phyloP scores from a whole-genome alignment of 345 rosid species.

The Kernera saxatilis region DNA sequence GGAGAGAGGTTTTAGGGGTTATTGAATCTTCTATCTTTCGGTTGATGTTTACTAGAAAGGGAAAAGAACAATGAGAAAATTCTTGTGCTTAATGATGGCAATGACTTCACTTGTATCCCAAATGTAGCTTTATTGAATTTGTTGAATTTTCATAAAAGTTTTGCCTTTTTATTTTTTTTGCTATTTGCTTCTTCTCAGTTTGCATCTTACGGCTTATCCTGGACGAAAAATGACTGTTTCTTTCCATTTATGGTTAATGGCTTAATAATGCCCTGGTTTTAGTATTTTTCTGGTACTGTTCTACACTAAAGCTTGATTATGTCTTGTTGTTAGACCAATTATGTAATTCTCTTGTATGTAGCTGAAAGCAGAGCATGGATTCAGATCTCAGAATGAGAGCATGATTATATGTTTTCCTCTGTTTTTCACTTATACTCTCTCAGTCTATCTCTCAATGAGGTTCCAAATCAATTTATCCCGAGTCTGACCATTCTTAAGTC shows the following conservation, averaged over 20 bases:
- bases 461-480: background rate
- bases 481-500: background rate
- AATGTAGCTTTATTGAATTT: constrained; percentile 13
- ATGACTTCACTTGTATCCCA: background rate
- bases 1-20: constrained; percentile 8
- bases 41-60: background rate
- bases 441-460: background rate
- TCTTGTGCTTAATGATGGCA: constrained; percentile 10
- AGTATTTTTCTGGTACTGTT: background rate
- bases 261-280: background rate
- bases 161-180: background rate
- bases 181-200: background rate
- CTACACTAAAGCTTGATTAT: background rate
- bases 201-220: background rate
- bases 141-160: background rate
- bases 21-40: background rate
- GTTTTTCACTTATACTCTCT: background rate
- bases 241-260: constrained; percentile 5
- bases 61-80: constrained; percentile 10
- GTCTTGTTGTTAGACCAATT: background rate
- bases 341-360: background rate
- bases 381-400: too few relatives aligned
- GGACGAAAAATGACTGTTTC: background rate
- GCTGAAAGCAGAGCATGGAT: background rate
- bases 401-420: background rate